phyloP scores from a whole-genome alignment of 306 rosid species.

The Dalbergia cochinchinensis region DNA sequence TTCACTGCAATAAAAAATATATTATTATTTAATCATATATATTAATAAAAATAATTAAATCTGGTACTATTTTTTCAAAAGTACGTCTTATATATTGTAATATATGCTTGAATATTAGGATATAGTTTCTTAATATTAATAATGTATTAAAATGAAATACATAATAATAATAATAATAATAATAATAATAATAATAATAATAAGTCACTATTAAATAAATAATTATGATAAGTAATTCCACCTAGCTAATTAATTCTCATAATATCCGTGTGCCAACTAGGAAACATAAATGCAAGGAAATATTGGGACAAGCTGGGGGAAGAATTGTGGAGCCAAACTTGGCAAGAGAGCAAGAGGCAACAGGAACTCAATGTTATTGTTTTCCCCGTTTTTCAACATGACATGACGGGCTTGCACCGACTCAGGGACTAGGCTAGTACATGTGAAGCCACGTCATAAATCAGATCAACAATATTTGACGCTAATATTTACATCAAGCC shows the following conservation, averaged over 20 bases:
- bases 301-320: background rate
- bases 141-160: too few relatives aligned
- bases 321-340: constrained; percentile 25
- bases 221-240: too few relatives aligned
- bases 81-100: too few relatives aligned
- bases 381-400: constrained; percentile 35
- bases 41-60: too few relatives aligned
- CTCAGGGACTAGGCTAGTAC: background rate
- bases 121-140: too few relatives aligned
- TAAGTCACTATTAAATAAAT: too few relatives aligned
- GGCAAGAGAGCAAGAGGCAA: background rate
- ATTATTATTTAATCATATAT: too few relatives aligned
- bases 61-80: too few relatives aligned
- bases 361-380: background rate
- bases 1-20: too few relatives aligned
- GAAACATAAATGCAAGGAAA: constrained; percentile 23
- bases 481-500: background rate
- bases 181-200: too few relatives aligned
- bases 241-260: background rate
- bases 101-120: too few relatives aligned
- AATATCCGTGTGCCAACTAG: background rate
- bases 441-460: background rate
- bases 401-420: constrained; percentile 19
- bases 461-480: background rate
- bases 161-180: too few relatives aligned